These are phyloP conservation scores for Mycena galopus DNA, from an alignment of 768 basidiomycete species.

Conservation along the genomic window DNA sequence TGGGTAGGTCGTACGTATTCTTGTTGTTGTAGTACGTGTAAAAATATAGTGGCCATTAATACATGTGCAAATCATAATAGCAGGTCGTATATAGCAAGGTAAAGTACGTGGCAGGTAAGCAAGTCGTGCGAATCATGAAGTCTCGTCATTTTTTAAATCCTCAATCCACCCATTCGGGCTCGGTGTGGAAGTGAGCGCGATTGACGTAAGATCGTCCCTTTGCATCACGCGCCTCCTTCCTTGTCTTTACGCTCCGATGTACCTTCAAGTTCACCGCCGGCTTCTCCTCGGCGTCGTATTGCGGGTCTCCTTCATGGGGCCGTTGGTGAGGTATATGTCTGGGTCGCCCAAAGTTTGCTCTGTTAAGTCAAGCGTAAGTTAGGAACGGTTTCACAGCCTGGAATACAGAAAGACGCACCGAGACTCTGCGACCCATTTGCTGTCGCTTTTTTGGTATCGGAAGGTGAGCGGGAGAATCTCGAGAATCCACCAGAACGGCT, in stretches of 20 bases:
- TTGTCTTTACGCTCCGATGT: background rate
- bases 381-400: background rate
- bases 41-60: too few species aligned
- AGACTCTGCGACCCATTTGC: conserved; percentile 51
- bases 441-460: conserved; percentile 54
- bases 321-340: conserved; percentile 58
- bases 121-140: background rate
- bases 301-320: conserved; percentile 39
- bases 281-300: background rate
- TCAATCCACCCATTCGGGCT: conserved; percentile 33
- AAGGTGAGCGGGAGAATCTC: conserved; percentile 65
- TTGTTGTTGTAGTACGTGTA: background rate
- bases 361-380: conserved; percentile 24
- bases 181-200: conserved; percentile 27
- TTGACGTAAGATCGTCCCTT: conserved; percentile 40
- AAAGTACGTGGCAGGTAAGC: too few species aligned
- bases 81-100: background rate
- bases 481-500: conserved; percentile 74
- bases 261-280: conserved; percentile 41
- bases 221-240: background rate
- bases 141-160: background rate
- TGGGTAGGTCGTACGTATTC: background rate
- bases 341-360: conserved; percentile 52
- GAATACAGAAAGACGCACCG: conserved; percentile 42
- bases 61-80: too few species aligned